A percentile compares a stretch with the other conserved stretches of the same genome.
These are phyloP conservation scores for Aureobasidium musti DNA, from an alignment of 2,329 filamentous ascomycete genomes.

Conservation along the genomic window DNA sequence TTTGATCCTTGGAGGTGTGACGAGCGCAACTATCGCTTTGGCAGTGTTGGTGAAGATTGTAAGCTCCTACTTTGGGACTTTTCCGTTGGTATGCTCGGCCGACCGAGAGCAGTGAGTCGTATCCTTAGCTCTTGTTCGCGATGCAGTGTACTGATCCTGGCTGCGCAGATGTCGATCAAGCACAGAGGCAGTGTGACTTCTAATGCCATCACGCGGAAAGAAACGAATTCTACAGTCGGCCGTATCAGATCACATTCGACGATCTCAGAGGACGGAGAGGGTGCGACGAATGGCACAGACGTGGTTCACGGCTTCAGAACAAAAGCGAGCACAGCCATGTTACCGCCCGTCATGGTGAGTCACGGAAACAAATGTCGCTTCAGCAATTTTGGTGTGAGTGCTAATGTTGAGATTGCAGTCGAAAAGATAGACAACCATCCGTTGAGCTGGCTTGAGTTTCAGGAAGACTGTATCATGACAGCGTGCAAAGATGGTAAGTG, in stretches of 20 bases:
- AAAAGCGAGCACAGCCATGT: conserved; percentile 76
- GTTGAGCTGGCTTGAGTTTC: conserved; percentile 88
- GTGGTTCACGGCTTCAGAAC: conserved; percentile 81
- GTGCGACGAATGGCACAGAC: conserved; percentile 46
- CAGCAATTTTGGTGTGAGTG: background rate
- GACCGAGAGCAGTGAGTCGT: conserved; percentile 74
- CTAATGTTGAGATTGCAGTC: conserved; percentile 54
- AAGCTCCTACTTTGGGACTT: conserved; percentile 95
- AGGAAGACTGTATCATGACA: conserved; percentile 88
- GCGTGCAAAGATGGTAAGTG: conserved; percentile 83
- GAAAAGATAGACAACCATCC: conserved; percentile 85
- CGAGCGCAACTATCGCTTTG: conserved; percentile 91
- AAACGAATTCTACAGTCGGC: conserved; percentile 51
- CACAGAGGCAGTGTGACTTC: conserved; percentile 58
- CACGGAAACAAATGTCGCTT: background rate
- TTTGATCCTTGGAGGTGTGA: conserved; percentile 98
- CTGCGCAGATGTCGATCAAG: conserved; percentile 49
- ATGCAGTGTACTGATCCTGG: background rate
- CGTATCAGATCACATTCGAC: conserved; percentile 72
- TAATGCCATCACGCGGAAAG: conserved; percentile 64
- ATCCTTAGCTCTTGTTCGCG: background rate
- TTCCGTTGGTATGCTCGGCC: conserved; percentile 91
- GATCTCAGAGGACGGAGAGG: conserved; percentile 51
- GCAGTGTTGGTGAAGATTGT: conserved; percentile 93
- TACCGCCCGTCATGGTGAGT: conserved; percentile 85